Percentiles rank a stretch among this genome's conserved stretches.
Conservation (phyloP, 345 rosid genomes). For the Eucalyptus curtisii region DNA sequence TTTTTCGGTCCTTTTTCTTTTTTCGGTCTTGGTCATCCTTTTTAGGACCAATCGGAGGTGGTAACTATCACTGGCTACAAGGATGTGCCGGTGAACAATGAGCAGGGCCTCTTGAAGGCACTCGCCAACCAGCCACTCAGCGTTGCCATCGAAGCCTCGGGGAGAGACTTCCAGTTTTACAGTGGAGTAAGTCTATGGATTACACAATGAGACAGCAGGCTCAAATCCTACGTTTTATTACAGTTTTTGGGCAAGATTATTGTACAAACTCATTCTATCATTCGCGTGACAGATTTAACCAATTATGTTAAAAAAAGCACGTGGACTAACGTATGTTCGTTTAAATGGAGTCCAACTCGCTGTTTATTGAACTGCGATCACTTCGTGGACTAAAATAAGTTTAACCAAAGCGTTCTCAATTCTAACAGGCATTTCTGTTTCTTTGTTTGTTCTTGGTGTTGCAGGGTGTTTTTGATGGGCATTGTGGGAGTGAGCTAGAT, state of each 20-base stretch:
- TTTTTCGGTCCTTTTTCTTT: background rate
- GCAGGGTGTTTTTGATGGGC: conserved; percentile 71
- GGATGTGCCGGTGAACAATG: conserved; percentile 36
- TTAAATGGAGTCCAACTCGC: background rate
- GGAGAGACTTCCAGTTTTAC: conserved; percentile 52
- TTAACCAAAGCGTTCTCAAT: background rate
- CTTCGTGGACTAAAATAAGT: background rate
- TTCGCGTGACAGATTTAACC: background rate
- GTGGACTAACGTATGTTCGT: background rate
- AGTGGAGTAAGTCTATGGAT: conserved; percentile 22
- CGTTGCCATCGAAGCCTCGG: conserved; percentile 51
- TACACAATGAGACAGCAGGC: background rate
- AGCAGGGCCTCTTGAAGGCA: conserved; percentile 36
- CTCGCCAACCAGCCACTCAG: conserved; percentile 47
- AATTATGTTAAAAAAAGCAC: background rate
- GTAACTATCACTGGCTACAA: conserved; percentile 42
- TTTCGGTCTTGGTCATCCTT: background rate
- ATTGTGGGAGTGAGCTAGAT: conserved; percentile 50
- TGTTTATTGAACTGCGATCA: background rate
- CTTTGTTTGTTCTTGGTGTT: background rate
- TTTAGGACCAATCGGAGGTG: conserved; percentile 19
- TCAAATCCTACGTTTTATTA: background rate
- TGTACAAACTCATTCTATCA: background rate
- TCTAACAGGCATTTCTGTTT: background rate
- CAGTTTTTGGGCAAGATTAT: background rate